Percentiles rank a stretch among this genome's conserved stretches.
These are phyloP conservation scores for Triglochin maritima DNA, from an alignment of 106 monocot genomes.

Conservation along the genomic window DNA sequence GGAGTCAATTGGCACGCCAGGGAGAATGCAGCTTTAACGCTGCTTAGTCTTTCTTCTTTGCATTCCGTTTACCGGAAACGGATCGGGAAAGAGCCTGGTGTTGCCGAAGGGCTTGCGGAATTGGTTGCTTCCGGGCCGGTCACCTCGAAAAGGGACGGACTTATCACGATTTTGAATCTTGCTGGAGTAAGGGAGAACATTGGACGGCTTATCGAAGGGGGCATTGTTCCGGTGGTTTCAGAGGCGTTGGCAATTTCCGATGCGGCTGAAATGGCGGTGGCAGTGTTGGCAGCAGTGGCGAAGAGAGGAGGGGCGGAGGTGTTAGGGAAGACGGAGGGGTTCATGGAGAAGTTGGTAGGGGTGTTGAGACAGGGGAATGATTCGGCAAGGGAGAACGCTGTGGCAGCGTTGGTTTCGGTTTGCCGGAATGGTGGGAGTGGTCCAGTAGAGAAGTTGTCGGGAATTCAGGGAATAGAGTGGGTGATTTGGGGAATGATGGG, in stretches of 20 bases:
- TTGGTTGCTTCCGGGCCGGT: constrained; percentile 37
- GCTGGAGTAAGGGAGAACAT: constrained; percentile 66
- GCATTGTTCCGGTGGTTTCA: constrained; percentile 36
- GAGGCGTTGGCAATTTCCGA: constrained; percentile 24
- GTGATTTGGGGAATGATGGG: constrained; percentile 68
- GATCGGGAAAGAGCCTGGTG: constrained; percentile 28
- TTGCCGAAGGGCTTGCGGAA: constrained; percentile 28
- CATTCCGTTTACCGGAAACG: constrained; percentile 41
- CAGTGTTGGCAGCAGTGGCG: constrained; percentile 47
- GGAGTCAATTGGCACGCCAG: constrained; percentile 62
- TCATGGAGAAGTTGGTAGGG: constrained; percentile 28
- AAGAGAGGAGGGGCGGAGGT: constrained; percentile 61
- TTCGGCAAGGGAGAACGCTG: constrained; percentile 52
- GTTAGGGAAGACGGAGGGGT: constrained; percentile 18
- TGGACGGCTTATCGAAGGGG: constrained; percentile 27
- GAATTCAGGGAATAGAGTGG: constrained; percentile 62
- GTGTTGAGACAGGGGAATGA: constrained; percentile 55
- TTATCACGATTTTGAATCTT: constrained; percentile 46
- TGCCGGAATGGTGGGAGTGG: constrained; percentile 24
- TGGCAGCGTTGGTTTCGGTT: constrained; percentile 30
- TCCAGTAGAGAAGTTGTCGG: constrained; percentile 29
- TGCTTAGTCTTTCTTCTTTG: constrained; percentile 41
- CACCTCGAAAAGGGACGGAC: constrained; percentile 46
- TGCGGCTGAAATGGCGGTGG: constrained; percentile 36
- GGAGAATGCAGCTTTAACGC: constrained; percentile 64